Evolutionary conservation across 768 basidiomycete genomes (phyloP), one percentile per base, ranked within the genome.

Genomic region (Lentinula edodes): DNA sequence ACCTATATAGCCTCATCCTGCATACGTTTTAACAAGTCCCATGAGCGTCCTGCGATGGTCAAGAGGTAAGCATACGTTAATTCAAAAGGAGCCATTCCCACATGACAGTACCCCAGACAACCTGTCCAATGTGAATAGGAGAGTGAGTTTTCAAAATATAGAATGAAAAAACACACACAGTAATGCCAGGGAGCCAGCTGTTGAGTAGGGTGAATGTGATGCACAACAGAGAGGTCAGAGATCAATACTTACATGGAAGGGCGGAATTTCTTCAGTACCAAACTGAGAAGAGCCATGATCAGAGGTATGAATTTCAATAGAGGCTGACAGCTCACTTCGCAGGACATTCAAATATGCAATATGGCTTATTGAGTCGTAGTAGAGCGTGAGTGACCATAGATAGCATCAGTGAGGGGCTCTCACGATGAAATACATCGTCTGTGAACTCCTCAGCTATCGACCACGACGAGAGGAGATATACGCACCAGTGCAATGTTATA

Each of bases 341-440:
- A 0, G 88, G 88, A 62, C 83, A 86, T 73, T 90, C 88, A 61
- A 86, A 87, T 55, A 83, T 74, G 66, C 84, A 85, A 64, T 83
- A 84, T 7, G 82, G 82, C 84, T 83, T 64, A 62, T 28, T 28
- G 13, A 39, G 7, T n/a, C 41, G 42, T 43, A 9, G 38, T 32
- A 8, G 13, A 39, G 38, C 43, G 16, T 36, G 54, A 48, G 9
- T 28, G 56, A 38, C 58, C 56, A 16, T 18, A 18, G 18, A 41
- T 16, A 16, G 36, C 20, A 23, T 35, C 6, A 28, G 39, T 57
- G 23, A 32, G 16, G 32, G 20, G 12, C 0, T 72, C 84, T 59
- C 66, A 88, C 87, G 43, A 90, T 80, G 68, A 88, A 89, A 66
- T 80, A 90, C 82, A 86, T 85, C 0, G 86, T 88, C 87, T 89